Evolutionary conservation across 306 rosid species (phyloP).

Genomic region (peach (Prunus persica)): Prunus_persica_NCBIv2 NC_034012.1:2405001-2405500

Average conservation of each 20-base stretch:
- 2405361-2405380: slow-evolving; percentile 69
- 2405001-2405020: slow-evolving; percentile 12
- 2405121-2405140: slow-evolving; percentile 23
- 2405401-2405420: background rate
- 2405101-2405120: slow-evolving; percentile 10
- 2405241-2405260: slow-evolving; percentile 41
- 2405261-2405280: slow-evolving; percentile 18
- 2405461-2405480: no score
- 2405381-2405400: slow-evolving; percentile 25
- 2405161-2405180: background rate
- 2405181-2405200: background rate
- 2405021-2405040: slow-evolving; percentile 39
- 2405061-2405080: background rate
- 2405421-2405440: background rate
- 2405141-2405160: slow-evolving; percentile 48
- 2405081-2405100: slow-evolving; percentile 21
- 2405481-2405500: no score
- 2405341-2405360: slow-evolving; percentile 86
- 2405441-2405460: no score
- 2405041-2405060: slow-evolving; percentile 8
- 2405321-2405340: slow-evolving; percentile 87
- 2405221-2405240: slow-evolving; percentile 80
- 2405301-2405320: slow-evolving; percentile 36
- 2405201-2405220: slow-evolving; percentile 27
- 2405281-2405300: slow-evolving; percentile 26